Evolutionary conservation across 2,329 filamentous ascomycete species (phyloP), one percentile per base, ranked within the genome.

Genomic region (Rhexocercosporidium sp.): DNA sequence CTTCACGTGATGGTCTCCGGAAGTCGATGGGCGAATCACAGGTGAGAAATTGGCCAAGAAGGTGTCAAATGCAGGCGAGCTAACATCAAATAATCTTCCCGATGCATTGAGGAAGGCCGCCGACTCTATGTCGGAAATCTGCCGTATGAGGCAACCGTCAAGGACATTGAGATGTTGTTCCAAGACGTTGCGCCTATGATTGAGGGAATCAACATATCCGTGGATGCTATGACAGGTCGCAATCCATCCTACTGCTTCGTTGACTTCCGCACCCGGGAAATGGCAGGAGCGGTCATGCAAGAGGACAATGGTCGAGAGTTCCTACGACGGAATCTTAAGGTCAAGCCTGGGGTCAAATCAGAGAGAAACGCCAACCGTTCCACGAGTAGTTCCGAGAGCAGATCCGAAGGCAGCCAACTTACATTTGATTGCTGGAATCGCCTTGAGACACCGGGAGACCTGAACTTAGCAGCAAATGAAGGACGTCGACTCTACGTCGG

Each of bases 191-290:
- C 79, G 65, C 68, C 74, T 66, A 75, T 80, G 74, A 83, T 82
- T 70, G 82, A 85, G 70, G 85, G 86, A 56, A 86, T 92, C 70
- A 88, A 90, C 76, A 90, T 93, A 72, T 89, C 88, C 0, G 83
- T 90, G 62, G 90, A 93, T 73, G 85, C 88, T 1, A 87, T 90
- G 77, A 90, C 86, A 34, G 86, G 85, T 47, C 83, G 90, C 53
- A 93, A 92, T 76, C 90, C 90, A 0, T 90, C 88, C 44, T 92
- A 92, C 79, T 93, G 90, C 80, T 93, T 93, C 72, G 86, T 92
- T 54, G 90, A 93, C 73, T 86, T 93, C 66, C 77, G 78, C 54
- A 83, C 82, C 56, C 82, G 82, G 54, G 85, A 86, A 31, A 81
- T 86, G 34, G 90, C 90, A 3, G 81, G 86, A 4, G 77, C 77